phyloP scores from a whole-genome alignment of 176 grass and related monocot species.

The Carex parvula region DNA sequence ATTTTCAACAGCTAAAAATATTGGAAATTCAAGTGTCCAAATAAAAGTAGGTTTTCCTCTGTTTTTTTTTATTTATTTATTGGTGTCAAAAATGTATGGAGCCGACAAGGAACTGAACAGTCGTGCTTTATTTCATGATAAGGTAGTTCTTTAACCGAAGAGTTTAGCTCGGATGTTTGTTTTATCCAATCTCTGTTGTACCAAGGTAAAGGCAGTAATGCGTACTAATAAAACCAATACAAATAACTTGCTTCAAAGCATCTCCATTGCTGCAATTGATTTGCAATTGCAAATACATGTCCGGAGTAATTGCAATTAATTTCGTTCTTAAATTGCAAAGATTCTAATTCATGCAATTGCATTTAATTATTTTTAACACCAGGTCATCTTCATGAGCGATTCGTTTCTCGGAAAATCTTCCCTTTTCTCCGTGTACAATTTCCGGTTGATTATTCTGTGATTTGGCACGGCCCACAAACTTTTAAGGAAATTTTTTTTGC shows the following conservation, averaged over 20 bases:
- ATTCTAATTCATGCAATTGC: too few relatives aligned
- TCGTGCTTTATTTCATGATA: neutral
- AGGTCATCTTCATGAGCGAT: too few relatives aligned
- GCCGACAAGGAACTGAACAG: neutral
- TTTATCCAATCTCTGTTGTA: constrained; percentile 3
- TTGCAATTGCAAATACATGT: too few relatives aligned
- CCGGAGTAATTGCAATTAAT: too few relatives aligned
- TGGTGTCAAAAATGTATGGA: constrained; percentile 14
- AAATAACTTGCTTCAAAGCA: neutral
- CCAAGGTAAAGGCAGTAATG: neutral
- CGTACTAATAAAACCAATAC: constrained; percentile 1
- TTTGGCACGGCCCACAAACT: too few relatives aligned
- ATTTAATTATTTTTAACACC: too few relatives aligned
- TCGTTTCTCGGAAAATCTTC: too few relatives aligned
- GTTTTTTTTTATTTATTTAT: neutral
- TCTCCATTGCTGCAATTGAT: too few relatives aligned
- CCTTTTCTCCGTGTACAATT: too few relatives aligned
- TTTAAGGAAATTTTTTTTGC: too few relatives aligned
- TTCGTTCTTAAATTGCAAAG: too few relatives aligned
- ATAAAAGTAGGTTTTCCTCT: neutral
- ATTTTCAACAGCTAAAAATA: constrained; percentile 31
- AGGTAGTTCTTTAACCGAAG: neutral
- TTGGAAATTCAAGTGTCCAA: neutral
- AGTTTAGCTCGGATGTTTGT: neutral
- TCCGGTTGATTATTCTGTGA: too few relatives aligned